Base-by-base conservation (phyloP, 345 rosid species). In the Psidium friedrichsthalianum region DNA sequence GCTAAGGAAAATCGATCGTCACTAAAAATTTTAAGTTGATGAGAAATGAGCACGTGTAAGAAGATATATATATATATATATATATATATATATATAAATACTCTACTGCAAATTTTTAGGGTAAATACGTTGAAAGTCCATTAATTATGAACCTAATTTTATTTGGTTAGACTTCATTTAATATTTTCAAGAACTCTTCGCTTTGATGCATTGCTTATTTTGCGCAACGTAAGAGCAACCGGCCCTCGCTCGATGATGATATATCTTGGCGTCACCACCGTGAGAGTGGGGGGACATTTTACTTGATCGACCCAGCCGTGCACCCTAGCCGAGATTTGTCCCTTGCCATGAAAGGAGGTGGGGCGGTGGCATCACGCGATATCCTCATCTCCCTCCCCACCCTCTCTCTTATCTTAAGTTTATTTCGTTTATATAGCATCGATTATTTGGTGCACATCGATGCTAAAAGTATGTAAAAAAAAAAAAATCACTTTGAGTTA, bases 161-260 rank as follows among this genome's bases (percentile, higher is more conserved):
- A 36, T 36, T 36, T 36, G 36, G 36, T 36, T 36, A 36, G 36
- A 29, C 0, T 59, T 59, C 13, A 6, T 27, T 14, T 14, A 14
- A 14, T 0, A 59, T 27, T 59, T 7, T 27, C 1, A 16, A 61
- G 40, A 61, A 15, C 11, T 27, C 42, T 61, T 14, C 0, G 40
- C 1, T 0, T 29, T 1, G 0, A 13, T 13, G 14, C 14, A 27
- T n/a, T 59, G 36, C 74, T 36, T 13, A n/a, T 25, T 58, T 58
- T 1, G 3, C 6, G 69, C 69, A 12, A 58, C 15, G 2, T 0
- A 12, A 13, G 8, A 3, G 16, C 24, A n/a, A 5, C 1, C 32
- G 1, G 36, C 8, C 36, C 8, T 58, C 69, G 13, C 36, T 58
- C 69, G 6, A n/a, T 13, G 74, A 13, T 16, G 36, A 14, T 3